Evolutionary conservation across 192 early-diverging fungal genomes (phyloP).

Genomic region (Gigaspora rosea): DNA sequence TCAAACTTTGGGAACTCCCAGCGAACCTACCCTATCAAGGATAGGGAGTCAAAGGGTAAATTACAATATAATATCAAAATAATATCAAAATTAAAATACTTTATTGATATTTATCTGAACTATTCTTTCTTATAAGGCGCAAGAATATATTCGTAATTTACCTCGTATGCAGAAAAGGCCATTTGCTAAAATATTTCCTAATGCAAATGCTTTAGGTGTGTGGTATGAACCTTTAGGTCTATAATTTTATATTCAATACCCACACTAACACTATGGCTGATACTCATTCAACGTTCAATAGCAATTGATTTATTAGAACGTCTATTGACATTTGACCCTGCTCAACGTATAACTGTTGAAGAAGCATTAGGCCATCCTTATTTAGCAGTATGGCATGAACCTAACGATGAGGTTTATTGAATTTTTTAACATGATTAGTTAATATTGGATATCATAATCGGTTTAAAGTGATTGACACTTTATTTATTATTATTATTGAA

Average conservation of each 20-base stretch:
- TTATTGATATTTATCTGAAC: constrained; percentile 3
- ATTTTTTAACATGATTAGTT: background rate
- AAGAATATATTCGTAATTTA: constrained; percentile 84
- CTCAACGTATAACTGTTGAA: constrained; percentile 80
- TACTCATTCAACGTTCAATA: constrained; percentile 11
- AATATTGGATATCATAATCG: background rate
- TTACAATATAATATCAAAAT: background rate
- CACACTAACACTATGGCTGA: background rate
- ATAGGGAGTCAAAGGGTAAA: constrained; percentile 69
- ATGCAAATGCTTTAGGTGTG: constrained; percentile 73
- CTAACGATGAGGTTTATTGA: constrained; percentile 41
- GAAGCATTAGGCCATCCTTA: constrained; percentile 86
- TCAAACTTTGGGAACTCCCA: constrained; percentile 81
- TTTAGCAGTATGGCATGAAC: constrained; percentile 60
- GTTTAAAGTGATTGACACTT: background rate
- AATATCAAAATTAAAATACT: no score
- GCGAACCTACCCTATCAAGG: constrained; percentile 66
- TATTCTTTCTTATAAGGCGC: constrained; percentile 51
- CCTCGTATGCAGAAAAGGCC: constrained; percentile 77
- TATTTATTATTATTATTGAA: background rate
- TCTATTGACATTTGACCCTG: constrained; percentile 80
- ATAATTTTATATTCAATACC: background rate
- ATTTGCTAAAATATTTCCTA: constrained; percentile 74
- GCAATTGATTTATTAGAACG: constrained; percentile 82
- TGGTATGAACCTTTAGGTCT: constrained; percentile 40